These are phyloP conservation scores for Trametes cinnabarina DNA, from an alignment of 768 basidiomycete genomes.

Conservation along the genomic window DNA sequence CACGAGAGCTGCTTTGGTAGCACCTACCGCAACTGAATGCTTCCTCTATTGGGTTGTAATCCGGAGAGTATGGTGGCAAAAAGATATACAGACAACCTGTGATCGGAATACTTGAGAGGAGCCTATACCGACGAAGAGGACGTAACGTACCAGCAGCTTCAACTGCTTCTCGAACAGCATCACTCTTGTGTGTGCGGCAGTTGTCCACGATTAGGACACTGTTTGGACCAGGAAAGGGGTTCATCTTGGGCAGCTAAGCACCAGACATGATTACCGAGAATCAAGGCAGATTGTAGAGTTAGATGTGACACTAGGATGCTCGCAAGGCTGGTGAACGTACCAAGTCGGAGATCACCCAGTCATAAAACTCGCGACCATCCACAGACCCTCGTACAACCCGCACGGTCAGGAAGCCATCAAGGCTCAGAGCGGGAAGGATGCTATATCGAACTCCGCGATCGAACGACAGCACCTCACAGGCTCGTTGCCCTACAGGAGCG, in stretches of 20 bases:
- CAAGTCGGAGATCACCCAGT: slow-evolving; percentile 23
- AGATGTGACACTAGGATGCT: no score
- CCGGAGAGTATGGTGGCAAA: slow-evolving; percentile 37
- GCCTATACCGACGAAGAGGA: background rate
- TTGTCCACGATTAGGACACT: slow-evolving; percentile 29
- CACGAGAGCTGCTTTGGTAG: no score
- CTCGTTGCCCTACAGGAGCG: slow-evolving; percentile 20
- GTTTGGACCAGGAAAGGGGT: slow-evolving; percentile 18
- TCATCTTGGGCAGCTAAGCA: slow-evolving; percentile 21
- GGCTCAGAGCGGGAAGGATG: slow-evolving; percentile 29
- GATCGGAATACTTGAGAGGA: background rate
- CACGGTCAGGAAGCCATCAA: slow-evolving; percentile 28
- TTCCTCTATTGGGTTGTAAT: slow-evolving; percentile 37
- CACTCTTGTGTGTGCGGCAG: slow-evolving; percentile 31
- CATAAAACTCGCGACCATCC: slow-evolving; percentile 29
- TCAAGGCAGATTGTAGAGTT: no score
- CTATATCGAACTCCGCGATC: slow-evolving; percentile 23
- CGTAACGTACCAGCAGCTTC: slow-evolving; percentile 14
- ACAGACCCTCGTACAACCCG: slow-evolving; percentile 31
- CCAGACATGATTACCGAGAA: no score
- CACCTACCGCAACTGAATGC: slow-evolving; percentile 29
- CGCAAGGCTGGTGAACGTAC: no score
- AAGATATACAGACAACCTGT: slow-evolving; percentile 26
- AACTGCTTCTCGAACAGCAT: slow-evolving; percentile 24
- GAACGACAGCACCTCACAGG: no score